Base-by-base conservation (phyloP, 2,329 filamentous ascomycete genomes). In the Orbilia oligospora region DNA sequence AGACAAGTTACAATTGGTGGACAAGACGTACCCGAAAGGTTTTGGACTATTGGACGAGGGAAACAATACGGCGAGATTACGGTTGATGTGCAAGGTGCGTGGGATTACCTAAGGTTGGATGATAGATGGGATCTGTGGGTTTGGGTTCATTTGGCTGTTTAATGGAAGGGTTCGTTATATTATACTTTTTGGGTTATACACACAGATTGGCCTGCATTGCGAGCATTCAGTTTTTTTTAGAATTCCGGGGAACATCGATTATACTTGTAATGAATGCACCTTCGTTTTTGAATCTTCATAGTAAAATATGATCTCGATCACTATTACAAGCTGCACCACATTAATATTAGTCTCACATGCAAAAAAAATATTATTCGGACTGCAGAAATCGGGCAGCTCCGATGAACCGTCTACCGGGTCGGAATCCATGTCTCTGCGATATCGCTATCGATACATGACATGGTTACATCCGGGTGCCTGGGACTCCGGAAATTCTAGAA, bases 1-100 rank as follows among this genome's bases (percentile, higher is more conserved):
- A 61, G 75, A 30, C 75, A 78, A 49, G 75, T 78, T 36, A 78
- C 75, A 2, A 20, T 78, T 10, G 68, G 75, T 14, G 75, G 75
- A 38, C 68, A 64, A 27, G 75, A 78, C 20, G 75, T 78, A n/a
- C 75, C 75, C 12, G 75, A 78, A 24, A 72, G 44, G 55, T 78
- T 64, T 51, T 51, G 67, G 20, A 14, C 30, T n/a, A 20, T 78
- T 2, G 75, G 68, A 14, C n/a, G 67, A 20, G 68, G 73, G 10
- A 64, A 48, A 12, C 18, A 30, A 5, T 69, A 64, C 10, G 75
- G 75, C 2, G 36, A 38, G 6, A 72, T 78, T 27, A 68, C 63
- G 18, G 48, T 78, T 4, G 46, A 72, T 51, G 63, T 78, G 14
- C 61, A 72, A 22, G 53, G 20, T 18, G 75, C 75, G 2, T 78